Evolutionary conservation across 495 filamentous ascomycete genomes (phyloP).

Genomic region (Penicillium paxilli): DNA sequence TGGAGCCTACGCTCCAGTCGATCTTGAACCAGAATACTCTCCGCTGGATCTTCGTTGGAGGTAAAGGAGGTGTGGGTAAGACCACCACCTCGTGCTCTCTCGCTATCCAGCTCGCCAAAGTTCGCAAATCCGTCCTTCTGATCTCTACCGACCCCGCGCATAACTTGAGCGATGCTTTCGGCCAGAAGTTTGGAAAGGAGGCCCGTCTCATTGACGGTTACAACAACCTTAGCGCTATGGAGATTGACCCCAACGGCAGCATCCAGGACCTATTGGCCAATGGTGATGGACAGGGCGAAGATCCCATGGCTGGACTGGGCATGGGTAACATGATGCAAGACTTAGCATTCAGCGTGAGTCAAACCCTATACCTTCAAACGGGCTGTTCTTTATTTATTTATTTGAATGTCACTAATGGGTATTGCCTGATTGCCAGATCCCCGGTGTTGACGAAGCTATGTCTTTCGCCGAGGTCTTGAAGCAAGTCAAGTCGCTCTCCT

Average conservation of each 20-base stretch:
- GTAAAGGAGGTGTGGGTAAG: constrained; percentile 99
- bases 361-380: too few species aligned
- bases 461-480: constrained; percentile 98
- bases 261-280: constrained; percentile 91
- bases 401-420: neutral
- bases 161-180: constrained; percentile 97
- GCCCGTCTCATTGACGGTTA: constrained; percentile 90
- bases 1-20: constrained; percentile 91
- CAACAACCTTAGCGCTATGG: constrained; percentile 94
- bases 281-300: constrained; percentile 71
- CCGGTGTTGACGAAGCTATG: constrained; percentile 99
- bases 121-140: constrained; percentile 90
- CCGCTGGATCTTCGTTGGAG: constrained; percentile 98
- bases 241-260: constrained; percentile 98
- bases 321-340: constrained; percentile 78
- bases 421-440: constrained; percentile 62
- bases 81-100: constrained; percentile 98
- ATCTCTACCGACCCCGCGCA: constrained; percentile 99
- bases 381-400: too few species aligned
- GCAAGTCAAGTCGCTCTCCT: constrained; percentile 98
- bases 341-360: constrained; percentile 65
- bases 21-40: constrained; percentile 92
- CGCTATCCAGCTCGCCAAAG: constrained; percentile 96
- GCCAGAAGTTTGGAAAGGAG: constrained; percentile 99
- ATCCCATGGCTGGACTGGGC: constrained; percentile 63